Evolutionary conservation across 1,139 yeast species (phyloP), one percentile per base, ranked within the genome.

Genomic region (Sugiyamaella castrensis): DNA sequence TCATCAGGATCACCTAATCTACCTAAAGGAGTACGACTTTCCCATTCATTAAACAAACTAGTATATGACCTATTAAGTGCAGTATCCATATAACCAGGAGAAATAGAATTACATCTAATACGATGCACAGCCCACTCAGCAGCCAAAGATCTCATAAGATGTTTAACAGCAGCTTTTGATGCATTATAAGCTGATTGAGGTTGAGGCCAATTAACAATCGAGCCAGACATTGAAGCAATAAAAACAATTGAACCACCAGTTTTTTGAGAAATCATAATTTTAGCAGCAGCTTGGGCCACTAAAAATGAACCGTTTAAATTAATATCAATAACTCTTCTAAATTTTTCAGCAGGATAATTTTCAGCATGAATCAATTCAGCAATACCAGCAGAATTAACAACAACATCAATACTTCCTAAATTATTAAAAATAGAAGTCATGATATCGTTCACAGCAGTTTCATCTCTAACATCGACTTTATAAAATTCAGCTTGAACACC

Each of bases 191-290:
- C 63, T 9, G 87, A 82, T 69, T 87, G 95, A 48, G 84, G 80
- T 67, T 87, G 94, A 12, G 95, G 95, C 57, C 82, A 80, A 69
- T 87, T 87, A 57, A 85, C 94, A 61, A 87, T 84, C 57, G 80
- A 79, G 36, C 92, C 95, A 26, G 92, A 84, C 92, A 87, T 87
- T 50, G 94, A 84, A 8, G 92, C 94, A 52, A 89, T 82, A 66
- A 87, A 74, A 24, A 60, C 60, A 55, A 79, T 66, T n/a, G 81
- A 73, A 32, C 86, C 77, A 13, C 75, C 75, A 32, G 55, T 60
- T 43, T 73, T 74, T 48, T 61, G 65, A 44, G 75, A 70, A 67
- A 85, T 84, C 74, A 86, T 81, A 55, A 88, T 89, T 66, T 81
- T 79, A 51, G 91, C 91, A 60, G 86, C 77, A 6, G 81, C 77